Conservation (phyloP, 495 filamentous ascomycete species). For the Staphylotrichum tortipilum region DNA sequence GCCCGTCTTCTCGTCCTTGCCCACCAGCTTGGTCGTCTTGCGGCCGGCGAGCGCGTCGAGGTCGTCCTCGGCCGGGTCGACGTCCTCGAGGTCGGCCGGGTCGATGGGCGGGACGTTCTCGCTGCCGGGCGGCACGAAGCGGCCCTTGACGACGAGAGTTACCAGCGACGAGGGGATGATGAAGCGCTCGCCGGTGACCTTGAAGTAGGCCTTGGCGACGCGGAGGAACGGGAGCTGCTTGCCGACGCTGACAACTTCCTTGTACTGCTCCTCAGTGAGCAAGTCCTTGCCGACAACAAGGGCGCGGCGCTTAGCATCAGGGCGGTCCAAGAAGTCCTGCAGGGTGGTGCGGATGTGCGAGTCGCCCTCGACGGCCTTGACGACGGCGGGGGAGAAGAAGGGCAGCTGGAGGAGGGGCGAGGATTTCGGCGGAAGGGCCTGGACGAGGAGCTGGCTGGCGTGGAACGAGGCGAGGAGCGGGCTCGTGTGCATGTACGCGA, state of each 20-base stretch:
- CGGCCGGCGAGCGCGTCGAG: slow-evolving; percentile 78
- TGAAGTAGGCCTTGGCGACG: slow-evolving; percentile 96
- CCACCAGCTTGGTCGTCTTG: slow-evolving; percentile 52
- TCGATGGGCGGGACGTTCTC: slow-evolving; percentile 62
- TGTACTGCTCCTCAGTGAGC: slow-evolving; percentile 67
- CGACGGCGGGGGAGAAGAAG: slow-evolving; percentile 68
- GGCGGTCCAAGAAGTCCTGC: slow-evolving; percentile 77
- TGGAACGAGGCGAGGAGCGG: slow-evolving; percentile 78
- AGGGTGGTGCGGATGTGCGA: slow-evolving; percentile 67
- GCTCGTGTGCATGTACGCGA: slow-evolving; percentile 75
- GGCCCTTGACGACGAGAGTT: slow-evolving; percentile 89
- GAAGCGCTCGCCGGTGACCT: slow-evolving; percentile 87
- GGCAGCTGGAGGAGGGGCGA: slow-evolving; percentile 92
- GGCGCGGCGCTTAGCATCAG: slow-evolving; percentile 63
- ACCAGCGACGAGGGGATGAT: slow-evolving; percentile 91
- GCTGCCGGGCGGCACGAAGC: slow-evolving; percentile 81
- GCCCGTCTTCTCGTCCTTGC: slow-evolving; percentile 46
- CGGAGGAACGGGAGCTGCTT: slow-evolving; percentile 71
- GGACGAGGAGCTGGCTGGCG: slow-evolving; percentile 74
- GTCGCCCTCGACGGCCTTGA: slow-evolving; percentile 66
- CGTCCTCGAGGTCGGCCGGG: slow-evolving; percentile 72
- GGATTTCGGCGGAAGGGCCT: slow-evolving; percentile 72
- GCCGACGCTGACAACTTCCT: slow-evolving; percentile 62
- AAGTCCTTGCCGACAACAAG: slow-evolving; percentile 61
- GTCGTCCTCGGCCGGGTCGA: slow-evolving; percentile 90